Base-by-base conservation (phyloP, 306 rosid species). In the Quercus bicolor region DNA sequence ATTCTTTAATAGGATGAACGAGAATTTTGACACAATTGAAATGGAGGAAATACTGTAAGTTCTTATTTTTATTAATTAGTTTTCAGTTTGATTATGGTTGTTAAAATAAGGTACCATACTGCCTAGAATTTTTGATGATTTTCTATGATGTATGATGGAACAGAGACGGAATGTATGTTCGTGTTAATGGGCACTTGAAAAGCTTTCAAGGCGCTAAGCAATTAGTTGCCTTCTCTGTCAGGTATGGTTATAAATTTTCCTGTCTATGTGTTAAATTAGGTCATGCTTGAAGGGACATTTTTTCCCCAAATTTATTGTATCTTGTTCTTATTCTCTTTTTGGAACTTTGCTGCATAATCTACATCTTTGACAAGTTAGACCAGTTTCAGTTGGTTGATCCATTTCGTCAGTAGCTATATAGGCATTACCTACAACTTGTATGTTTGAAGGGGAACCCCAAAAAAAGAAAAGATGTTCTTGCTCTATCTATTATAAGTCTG, bases 181-280 rank as follows among this genome's bases (percentile, higher is more conserved):
- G 97, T 77, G 91, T 93, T 20, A 86, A 81, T 82, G 98, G 99
- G 77, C 89, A 89, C 82, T 68, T 93, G 92, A 96, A 91, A 80
- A 86, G 86, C 81, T 88, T 96, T 79, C 96, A 91, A 84, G 96
- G 94, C 14, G 86, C 77, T 52, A 91, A 73, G 81, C 93, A 88
- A 71, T 77, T 91, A 37, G 87, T 81, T 23, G 98, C 97, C 76
- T 93, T 93, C 80, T 89, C 97, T 68, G 97, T 90, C 79, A 93
- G 98, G 99, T 83, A 83, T 7, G 56, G 82, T 16, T 28, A 33
- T 70, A 61, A 29, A 10, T 21, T 40, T 37, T 75, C 40, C 70
- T 51, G 15, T 65, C 23, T 54, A 9, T 48, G 52, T 68, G 65
- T 69, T 24, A 34, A 74, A 69, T 66, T 80, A 7, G 52, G 28